A percentile compares a stretch with the other conserved stretches of the same genome.
Conservation (phyloP, 192 early-diverging fungal genomes). For the Oehlia diaphana region DNA sequence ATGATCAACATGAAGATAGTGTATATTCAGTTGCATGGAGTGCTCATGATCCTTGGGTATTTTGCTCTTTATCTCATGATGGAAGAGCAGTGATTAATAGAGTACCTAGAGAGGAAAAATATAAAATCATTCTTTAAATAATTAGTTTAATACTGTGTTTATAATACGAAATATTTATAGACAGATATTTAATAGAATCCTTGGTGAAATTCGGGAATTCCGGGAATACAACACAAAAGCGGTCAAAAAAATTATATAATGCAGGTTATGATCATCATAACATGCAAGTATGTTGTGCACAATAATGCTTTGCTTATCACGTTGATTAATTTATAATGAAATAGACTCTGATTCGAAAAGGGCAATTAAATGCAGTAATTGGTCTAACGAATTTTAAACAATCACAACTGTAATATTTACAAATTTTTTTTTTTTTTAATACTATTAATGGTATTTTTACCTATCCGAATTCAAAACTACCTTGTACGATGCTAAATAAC, state of each 20-base stretch:
- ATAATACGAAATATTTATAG: neutral
- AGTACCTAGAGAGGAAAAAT: slow-evolving; percentile 85
- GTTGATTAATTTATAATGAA: neutral
- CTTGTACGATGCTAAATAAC: neutral
- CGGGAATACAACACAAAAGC: no score
- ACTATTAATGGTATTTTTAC: neutral
- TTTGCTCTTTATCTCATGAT: slow-evolving; percentile 91
- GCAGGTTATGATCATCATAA: no score
- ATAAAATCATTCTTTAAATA: slow-evolving; percentile 65
- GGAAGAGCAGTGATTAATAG: slow-evolving; percentile 90
- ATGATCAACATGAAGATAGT: slow-evolving; percentile 93
- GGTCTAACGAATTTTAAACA: neutral
- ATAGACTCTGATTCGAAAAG: neutral
- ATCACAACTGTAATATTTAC: neutral
- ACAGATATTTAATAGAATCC: neutral
- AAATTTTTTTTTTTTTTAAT: neutral
- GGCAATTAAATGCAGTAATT: neutral
- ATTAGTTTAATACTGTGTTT: neutral
- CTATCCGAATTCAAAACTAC: neutral
- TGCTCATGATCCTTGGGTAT: slow-evolving; percentile 88
- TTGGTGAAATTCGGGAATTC: neutral
- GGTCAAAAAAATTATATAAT: no score
- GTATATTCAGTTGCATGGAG: slow-evolving; percentile 94
- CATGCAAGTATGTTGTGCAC: no score
- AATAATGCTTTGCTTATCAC: no score